Base-by-base conservation (phyloP, 345 rosid species). In the Salix purpurea region DNA sequence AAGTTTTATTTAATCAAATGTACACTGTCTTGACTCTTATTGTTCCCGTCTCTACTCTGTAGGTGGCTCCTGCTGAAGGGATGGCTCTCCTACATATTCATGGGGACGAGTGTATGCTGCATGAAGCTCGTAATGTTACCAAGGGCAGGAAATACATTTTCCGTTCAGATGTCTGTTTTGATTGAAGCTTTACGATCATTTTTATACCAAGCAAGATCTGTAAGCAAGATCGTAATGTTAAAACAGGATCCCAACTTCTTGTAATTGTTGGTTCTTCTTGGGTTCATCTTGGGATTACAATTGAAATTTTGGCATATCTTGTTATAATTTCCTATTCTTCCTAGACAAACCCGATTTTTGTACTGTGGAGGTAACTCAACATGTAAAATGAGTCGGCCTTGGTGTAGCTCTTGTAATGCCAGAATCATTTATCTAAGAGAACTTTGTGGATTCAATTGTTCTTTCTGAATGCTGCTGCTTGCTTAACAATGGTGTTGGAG, bases 1-100 rank as follows among this genome's bases (percentile, higher is more conserved):
- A 46, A 71, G 36, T 65, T 76, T 24, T 48, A 40, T 58, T 52
- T 52, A 11, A 4, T 68, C 4, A 18, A 67, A 7, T 44, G 19
- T 46, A 39, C 39, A 69, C 15, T 19, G 21, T 36, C 13, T 56
- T 65, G 60, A 52, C 23, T 52, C 62, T 64, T 61, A 26, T 62
- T 65, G 24, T 71, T 68, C 39, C 61, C 65, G 42, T 72, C 71
- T 26, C 44, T 77, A 46, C 69, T 60, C 56, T 65, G 69, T 69
- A 93, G 97, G 97, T 96, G 69, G 95, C 92, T 83, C 99, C 98
- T 65, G 13, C 72, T 2, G 97, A 92, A 89, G 98, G 98, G 69
- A 92, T 85, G 97, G 98, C 98, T 78, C 97, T 96, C 32, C 78
- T 94, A 62, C 98, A 96, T 79, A 86, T 94, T 74, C 99, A 94